These are phyloP conservation scores for Aaosphaeria arxii DNA, from an alignment of 2,329 filamentous ascomycete genomes.

Conservation along the genomic window DNA sequence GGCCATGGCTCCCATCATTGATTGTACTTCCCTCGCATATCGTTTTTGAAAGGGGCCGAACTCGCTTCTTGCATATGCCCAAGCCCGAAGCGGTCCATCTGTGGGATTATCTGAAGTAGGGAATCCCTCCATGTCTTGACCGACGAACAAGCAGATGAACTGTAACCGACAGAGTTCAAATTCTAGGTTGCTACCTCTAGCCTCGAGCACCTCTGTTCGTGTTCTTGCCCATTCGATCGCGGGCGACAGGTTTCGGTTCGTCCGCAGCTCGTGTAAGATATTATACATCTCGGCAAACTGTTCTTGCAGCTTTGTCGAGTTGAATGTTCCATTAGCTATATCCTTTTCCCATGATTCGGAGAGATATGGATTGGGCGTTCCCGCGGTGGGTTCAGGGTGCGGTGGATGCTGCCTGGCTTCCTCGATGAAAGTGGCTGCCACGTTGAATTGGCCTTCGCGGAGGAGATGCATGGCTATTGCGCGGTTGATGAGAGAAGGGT, in stretches of 20 bases:
- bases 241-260: constrained; percentile 68
- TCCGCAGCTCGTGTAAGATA: constrained; percentile 75
- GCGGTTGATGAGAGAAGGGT: constrained; percentile 78
- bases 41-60: constrained; percentile 73
- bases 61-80: constrained; percentile 71
- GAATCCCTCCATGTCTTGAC: constrained; percentile 51
- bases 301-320: constrained; percentile 67
- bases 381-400: constrained; percentile 34
- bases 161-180: constrained; percentile 91
- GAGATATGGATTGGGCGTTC: constrained; percentile 32
- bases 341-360: constrained; percentile 40
- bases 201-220: constrained; percentile 70
- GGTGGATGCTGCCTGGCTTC: constrained; percentile 59
- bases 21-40: constrained; percentile 75
- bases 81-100: constrained; percentile 59
- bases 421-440: constrained; percentile 78
- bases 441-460: constrained; percentile 87
- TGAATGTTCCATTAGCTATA: constrained; percentile 55
- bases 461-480: constrained; percentile 96
- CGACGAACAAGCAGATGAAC: constrained; percentile 79
- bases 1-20: constrained; percentile 76
- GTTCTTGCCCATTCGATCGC: constrained; percentile 83
- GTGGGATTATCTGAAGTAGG: constrained; percentile 27
- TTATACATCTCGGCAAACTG: constrained; percentile 89
- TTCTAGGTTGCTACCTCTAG: constrained; percentile 85